Base-by-base conservation (phyloP, 1,139 yeast species). In the Citeromyces hawaiiensis region DNA sequence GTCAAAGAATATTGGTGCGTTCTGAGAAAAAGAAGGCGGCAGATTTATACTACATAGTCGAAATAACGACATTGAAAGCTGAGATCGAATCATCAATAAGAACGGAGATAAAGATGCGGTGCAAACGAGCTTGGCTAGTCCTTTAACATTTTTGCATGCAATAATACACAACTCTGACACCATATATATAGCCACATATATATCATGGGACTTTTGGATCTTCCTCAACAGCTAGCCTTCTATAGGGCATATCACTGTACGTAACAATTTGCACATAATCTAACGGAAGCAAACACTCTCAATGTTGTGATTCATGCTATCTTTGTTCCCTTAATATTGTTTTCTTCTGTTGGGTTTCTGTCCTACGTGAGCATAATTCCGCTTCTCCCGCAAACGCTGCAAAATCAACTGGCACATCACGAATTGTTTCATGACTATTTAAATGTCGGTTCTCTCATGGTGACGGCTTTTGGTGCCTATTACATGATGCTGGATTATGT, bases 211-310 rank as follows among this genome's bases (percentile, higher is more conserved):
- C 33, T 68, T 18, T 53, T 77, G 15, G 72, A 78, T 48, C 62
- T 85, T 30, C 70, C 72, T 40, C 68, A 70, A 32, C 96, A 88
- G 49, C 66, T 88, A 41, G 76, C 77, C 19, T 83, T 83, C 52
- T 91, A 91, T 64, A 77, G 93, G 57, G 70, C 83, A 2, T 88
- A 88, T 55, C 98, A 91, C 56, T 67, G 61, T 50, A 51, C 39
- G 58, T 50, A 14, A 18, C 8, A 3, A 9, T 19, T 19, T 31
- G 11, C 14, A 33, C n/a, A 16, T 14, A 23, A 34, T 34, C 19
- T 13, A 34, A 17, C 15, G 3, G 17, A 1, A 34, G 23, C 36
- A 23, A 67, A 83, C 54, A 61, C 63, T 11, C 64, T 62, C 39
- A 91, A 91, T 59, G 93, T 87, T 9, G 49, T 66, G 8, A 83